These are phyloP conservation scores for Macrotyloma uniflorum DNA, from an alignment of 306 rosid genomes.

Conservation along the genomic window DNA sequence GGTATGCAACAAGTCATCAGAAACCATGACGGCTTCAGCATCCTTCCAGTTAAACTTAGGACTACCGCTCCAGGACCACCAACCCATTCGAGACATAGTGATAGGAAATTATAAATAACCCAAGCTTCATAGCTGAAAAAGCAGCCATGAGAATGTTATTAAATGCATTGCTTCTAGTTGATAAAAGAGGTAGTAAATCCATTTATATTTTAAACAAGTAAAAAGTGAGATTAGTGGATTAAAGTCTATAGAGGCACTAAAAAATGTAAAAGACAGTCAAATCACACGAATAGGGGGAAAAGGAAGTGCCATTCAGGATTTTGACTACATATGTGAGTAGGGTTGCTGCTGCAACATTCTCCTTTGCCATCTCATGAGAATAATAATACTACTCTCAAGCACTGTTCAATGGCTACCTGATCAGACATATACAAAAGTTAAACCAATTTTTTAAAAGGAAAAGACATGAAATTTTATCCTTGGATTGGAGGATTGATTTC, in stretches of 20 bases:
- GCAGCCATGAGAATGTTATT: slow-evolving; percentile 17
- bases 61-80: slow-evolving; percentile 97
- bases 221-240: background rate
- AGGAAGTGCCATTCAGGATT: background rate
- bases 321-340: background rate
- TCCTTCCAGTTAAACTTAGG: slow-evolving; percentile 79
- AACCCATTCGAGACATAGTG: slow-evolving; percentile 90
- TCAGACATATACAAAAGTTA: slow-evolving; percentile 12
- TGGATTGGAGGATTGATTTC: background rate
- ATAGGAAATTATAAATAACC: slow-evolving; percentile 86
- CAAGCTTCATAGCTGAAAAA: slow-evolving; percentile 89
- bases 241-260: slow-evolving; percentile 7
- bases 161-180: background rate
- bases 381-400: slow-evolving; percentile 3
- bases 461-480: background rate
- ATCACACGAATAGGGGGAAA: background rate
- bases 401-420: background rate
- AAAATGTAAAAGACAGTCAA: slow-evolving; percentile 7
- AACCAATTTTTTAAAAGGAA: background rate
- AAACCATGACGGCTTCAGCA: slow-evolving; percentile 76
- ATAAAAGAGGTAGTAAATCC: slow-evolving; percentile 4
- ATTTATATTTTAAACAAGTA: slow-evolving; percentile 16
- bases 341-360: background rate
- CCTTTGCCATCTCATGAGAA: slow-evolving; percentile 3
- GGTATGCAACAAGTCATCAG: slow-evolving; percentile 86